Evolutionary conservation across 305 asterid species (phyloP).

Genomic region (Solanum hybrid): DNA sequence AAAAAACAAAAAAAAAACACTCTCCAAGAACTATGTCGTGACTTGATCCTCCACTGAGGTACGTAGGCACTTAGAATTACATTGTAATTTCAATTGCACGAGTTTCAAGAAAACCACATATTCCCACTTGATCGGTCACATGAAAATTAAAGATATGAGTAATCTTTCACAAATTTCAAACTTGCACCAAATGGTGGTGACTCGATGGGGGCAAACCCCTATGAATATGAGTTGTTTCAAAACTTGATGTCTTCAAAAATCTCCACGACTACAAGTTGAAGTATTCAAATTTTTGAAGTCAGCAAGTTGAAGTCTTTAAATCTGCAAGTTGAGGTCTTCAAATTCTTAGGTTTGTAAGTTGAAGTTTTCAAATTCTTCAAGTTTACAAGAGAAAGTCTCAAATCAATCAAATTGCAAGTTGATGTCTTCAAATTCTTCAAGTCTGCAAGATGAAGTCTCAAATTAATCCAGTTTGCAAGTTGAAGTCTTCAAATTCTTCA

Average conservation of each 20-base stretch:
- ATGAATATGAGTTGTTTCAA: neutral
- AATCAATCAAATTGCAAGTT: neutral
- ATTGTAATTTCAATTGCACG: neutral
- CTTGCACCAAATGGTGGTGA: neutral
- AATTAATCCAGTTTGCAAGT: neutral
- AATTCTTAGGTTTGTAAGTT: neutral
- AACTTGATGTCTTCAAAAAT: neutral
- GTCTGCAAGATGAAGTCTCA: neutral
- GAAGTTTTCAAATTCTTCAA: neutral
- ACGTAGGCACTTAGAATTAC: neutral
- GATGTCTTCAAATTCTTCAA: neutral
- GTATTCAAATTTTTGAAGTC: neutral
- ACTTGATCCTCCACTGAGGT: neutral
- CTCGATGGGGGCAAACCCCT: neutral
- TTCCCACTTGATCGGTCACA: neutral
- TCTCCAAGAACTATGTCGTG: neutral
- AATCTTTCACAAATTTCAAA: neutral
- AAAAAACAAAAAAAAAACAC: too few species aligned
- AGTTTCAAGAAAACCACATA: too few species aligned
- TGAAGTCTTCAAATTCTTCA: neutral
- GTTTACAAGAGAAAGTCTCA: neutral
- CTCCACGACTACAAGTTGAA: neutral
- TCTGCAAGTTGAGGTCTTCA: neutral
- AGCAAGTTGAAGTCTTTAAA: too few species aligned
- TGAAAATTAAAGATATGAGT: too few species aligned